Base-by-base conservation (phyloP, 805 yeast genomes). In the Pichia membranifaciens region DNA sequence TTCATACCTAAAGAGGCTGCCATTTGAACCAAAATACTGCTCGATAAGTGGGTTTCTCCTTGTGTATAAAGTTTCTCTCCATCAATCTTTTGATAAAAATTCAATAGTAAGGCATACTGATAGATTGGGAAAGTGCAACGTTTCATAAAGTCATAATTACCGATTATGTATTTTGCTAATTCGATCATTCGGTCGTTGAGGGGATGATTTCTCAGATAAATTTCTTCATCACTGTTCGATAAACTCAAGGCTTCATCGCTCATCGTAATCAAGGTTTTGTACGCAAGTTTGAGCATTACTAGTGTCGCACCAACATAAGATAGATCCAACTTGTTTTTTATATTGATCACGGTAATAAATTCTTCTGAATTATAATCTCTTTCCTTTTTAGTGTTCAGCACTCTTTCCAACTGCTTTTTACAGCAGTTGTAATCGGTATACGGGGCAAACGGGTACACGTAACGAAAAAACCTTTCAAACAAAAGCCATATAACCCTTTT, bases 21-120 rank as follows among this genome's bases (percentile, higher is more conserved):
- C 84, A 82, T 79, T 55, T 81, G 86, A 16, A 80, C 63, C 29
- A 81, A 67, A 61, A 78, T 71, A 1, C 82, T 79, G 10, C 74
- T 59, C 45, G 75, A 72, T 7, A 79, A 73, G 56, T 74, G 79
- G 3, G 80, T 72, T 39, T 76, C 78, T 38, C 80, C 81, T 46
- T 78, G 81, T 56, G 78, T 84, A 5, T 68, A 66, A 2, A 74
- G 70, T 55, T 79, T 82, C 22, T 32, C 18, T 10, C 37, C 37
- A 17, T 41, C 44, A 48, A 60, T 67, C 31, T 62, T 68, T 52
- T 64, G 75, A 60, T 79, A 81, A 21, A 73, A 61, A 51, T 77
- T 69, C 65, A 76, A 68, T 50, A 74, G 65, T 44, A 78, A 47
- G 8, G 79, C 73, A 52, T 80, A 75, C 57, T 79, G 84, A 49